Evolutionary conservation across 2,329 filamentous ascomycete species (phyloP).

Genomic region (Fusarium haematococcum): DNA sequence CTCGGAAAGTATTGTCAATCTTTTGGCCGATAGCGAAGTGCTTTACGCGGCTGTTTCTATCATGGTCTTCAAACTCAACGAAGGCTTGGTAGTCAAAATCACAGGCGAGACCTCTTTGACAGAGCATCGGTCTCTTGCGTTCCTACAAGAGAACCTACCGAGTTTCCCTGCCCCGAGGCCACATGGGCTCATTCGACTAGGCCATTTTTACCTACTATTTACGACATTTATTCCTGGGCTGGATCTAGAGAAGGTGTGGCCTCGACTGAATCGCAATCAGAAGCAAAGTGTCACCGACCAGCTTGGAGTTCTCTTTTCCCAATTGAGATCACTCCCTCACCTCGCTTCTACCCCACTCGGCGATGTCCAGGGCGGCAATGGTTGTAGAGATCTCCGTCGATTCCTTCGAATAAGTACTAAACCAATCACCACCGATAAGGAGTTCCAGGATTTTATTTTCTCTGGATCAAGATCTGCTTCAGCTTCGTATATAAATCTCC

Average conservation of each 20-base stretch:
- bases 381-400: constrained; percentile 18
- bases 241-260: constrained; percentile 22
- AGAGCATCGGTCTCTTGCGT: constrained; percentile 19
- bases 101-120: constrained; percentile 9
- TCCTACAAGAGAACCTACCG: constrained; percentile 16
- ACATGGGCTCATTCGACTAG: constrained; percentile 24
- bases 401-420: constrained; percentile 3
- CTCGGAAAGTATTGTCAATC: constrained; percentile 14
- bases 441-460: constrained; percentile 23
- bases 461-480: constrained; percentile 15
- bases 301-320: constrained; percentile 11
- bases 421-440: background rate
- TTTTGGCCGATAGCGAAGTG: constrained; percentile 12
- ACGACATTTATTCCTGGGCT: constrained; percentile 24
- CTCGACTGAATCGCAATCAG: constrained; percentile 11
- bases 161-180: constrained; percentile 17
- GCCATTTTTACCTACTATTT: constrained; percentile 15
- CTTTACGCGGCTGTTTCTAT: constrained; percentile 14
- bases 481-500: constrained; percentile 8
- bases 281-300: constrained; percentile 24
- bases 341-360: constrained; percentile 5
- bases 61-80: constrained; percentile 18
- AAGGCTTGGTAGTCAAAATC: constrained; percentile 17
- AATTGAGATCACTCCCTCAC: constrained; percentile 26
- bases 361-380: constrained; percentile 9